A percentile compares a stretch with the other conserved stretches of the same genome.
Conservation (phyloP, 2,329 filamentous ascomycete genomes). For the Pseudocercospora musae region DNA sequence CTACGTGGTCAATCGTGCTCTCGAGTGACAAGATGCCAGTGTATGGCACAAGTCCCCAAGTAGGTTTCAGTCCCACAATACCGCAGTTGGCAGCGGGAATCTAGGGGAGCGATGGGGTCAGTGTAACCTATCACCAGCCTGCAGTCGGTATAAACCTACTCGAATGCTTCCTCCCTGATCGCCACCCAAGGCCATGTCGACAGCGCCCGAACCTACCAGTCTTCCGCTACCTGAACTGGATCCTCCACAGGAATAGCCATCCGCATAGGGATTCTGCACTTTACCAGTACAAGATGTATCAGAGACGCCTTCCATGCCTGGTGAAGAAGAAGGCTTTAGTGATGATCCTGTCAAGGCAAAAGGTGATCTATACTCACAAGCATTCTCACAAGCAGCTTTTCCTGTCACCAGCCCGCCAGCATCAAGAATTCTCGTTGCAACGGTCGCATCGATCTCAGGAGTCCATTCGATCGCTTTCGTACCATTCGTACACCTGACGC, state of each 20-base stretch:
- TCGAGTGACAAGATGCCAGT: constrained; percentile 46
- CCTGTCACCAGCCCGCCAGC: constrained; percentile 45
- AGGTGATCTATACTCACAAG: constrained; percentile 1
- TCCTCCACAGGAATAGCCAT: constrained; percentile 47
- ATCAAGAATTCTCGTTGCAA: constrained; percentile 44
- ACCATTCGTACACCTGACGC: constrained; percentile 44
- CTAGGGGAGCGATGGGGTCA: not conserved
- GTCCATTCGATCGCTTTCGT: constrained; percentile 40
- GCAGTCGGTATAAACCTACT: constrained; percentile 28
- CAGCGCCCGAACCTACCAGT: constrained; percentile 42
- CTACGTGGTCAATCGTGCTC: constrained; percentile 43
- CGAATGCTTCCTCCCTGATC: constrained; percentile 36
- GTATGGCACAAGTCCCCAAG: constrained; percentile 50
- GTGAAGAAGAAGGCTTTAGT: not conserved
- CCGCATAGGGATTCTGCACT: constrained; percentile 44
- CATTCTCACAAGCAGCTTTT: constrained; percentile 48
- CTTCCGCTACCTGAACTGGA: constrained; percentile 44
- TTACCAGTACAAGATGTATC: constrained; percentile 30
- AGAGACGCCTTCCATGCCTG: constrained; percentile 16
- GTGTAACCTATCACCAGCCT: not conserved
- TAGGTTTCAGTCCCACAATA: constrained; percentile 43
- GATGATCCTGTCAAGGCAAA: not conserved
- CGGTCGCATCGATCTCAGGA: constrained; percentile 44
- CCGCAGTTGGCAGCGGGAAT: constrained; percentile 39
- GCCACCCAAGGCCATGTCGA: constrained; percentile 38